A percentile compares a stretch with the other conserved stretches of the same genome.
These are phyloP conservation scores for Neurospora tetrasperma DNA, from an alignment of 495 filamentous ascomycete species.

Conservation along the genomic window DNA sequence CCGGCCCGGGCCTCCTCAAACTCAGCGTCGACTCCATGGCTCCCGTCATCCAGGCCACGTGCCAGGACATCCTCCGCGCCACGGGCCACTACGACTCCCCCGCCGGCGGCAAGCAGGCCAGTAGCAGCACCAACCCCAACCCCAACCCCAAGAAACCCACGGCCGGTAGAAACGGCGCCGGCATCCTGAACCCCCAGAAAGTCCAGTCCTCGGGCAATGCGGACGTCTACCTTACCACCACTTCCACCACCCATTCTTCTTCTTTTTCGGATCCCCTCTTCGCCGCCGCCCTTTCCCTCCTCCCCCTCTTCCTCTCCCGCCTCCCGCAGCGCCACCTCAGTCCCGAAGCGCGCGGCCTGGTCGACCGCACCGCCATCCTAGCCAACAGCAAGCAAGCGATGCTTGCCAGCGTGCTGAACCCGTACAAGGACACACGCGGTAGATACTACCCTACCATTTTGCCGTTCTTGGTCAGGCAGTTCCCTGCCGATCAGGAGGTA, in stretches of 20 bases:
- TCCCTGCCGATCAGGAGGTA: conserved; percentile 49
- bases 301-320: conserved; percentile 49
- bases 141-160: conserved; percentile 9
- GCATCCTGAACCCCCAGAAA: conserved; percentile 5
- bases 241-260: conserved; percentile 31
- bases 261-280: conserved; percentile 24
- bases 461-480: conserved; percentile 58
- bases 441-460: conserved; percentile 58
- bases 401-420: conserved; percentile 70
- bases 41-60: conserved; percentile 48
- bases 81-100: conserved; percentile 23
- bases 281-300: conserved; percentile 45
- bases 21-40: conserved; percentile 47
- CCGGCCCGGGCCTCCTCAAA: conserved; percentile 55
- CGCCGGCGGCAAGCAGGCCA: background rate
- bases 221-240: conserved; percentile 29
- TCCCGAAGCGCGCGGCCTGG: conserved; percentile 51
- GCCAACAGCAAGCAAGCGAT: conserved; percentile 54
- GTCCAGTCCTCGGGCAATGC: conserved; percentile 29
- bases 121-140: background rate
- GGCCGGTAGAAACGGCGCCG: conserved; percentile 5
- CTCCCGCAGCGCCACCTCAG: conserved; percentile 52
- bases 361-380: conserved; percentile 72
- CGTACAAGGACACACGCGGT: conserved; percentile 48
- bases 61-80: conserved; percentile 50